Evolutionary conservation across 805 yeast species (phyloP).

Genomic region (Cyberlindnera americana): DNA sequence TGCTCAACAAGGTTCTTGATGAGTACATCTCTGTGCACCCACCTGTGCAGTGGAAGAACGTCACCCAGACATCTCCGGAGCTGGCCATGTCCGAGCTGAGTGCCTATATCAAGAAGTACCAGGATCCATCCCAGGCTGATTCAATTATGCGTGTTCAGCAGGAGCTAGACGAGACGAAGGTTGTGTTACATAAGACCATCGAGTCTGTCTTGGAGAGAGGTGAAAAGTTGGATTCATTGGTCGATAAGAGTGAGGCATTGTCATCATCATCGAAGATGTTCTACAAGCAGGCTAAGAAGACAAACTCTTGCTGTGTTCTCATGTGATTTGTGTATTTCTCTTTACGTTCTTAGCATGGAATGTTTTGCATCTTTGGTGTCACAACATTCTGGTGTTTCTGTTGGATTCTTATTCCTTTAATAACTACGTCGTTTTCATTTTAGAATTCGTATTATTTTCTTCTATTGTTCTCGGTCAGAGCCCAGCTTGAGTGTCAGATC

Average conservation of each 20-base stretch:
- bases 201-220: conserved; percentile 94
- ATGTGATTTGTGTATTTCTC: conserved; percentile 46
- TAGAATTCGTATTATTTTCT: too few species aligned
- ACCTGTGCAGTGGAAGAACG: conserved; percentile 58
- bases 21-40: conserved; percentile 87
- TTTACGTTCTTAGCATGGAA: too few species aligned
- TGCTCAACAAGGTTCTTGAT: conserved; percentile 85
- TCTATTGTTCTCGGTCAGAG: too few species aligned
- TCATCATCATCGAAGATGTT: conserved; percentile 88
- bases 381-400: too few species aligned
- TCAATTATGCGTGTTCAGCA: conserved; percentile 96
- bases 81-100: conserved; percentile 60
- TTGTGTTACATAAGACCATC: conserved; percentile 92
- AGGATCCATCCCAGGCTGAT: conserved; percentile 96
- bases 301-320: conserved; percentile 83
- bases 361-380: too few species aligned
- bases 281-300: conserved; percentile 94
- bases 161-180: conserved; percentile 96
- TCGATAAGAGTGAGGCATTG: conserved; percentile 92
- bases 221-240: conserved; percentile 89
- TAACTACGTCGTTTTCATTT: too few species aligned
- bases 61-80: conserved; percentile 41
- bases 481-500: too few species aligned
- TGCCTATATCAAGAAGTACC: conserved; percentile 74
- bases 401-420: too few species aligned